Percentiles rank a stretch among this genome's conserved stretches.
Evolutionary conservation across 2,329 filamentous ascomycete genomes (phyloP).

Genomic region (Tolypocladium sp.): DNA sequence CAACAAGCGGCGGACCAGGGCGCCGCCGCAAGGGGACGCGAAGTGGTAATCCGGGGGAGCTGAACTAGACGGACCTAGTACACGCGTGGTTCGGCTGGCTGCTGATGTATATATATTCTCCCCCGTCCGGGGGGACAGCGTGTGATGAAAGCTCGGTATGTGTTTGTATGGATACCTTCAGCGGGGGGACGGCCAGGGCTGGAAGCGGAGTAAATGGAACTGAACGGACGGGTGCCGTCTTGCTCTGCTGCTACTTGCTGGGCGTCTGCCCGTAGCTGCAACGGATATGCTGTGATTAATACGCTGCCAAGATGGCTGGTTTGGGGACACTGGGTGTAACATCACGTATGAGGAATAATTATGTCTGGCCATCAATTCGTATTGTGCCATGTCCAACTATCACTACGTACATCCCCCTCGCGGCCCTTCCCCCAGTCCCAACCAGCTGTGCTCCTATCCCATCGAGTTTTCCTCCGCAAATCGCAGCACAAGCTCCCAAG

Average conservation of each 20-base stretch:
- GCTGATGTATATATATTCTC: not conserved
- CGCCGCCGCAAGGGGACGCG: not conserved
- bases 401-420: conserved; percentile 9
- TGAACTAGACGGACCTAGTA: not conserved
- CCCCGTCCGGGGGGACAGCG: not conserved
- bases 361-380: conserved; percentile 12
- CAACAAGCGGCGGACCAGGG: conserved; percentile 1
- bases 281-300: too few species aligned
- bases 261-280: not conserved
- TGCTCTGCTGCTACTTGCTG: not conserved
- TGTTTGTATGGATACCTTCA: not conserved
- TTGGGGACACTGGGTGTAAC: not conserved
- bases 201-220: not conserved
- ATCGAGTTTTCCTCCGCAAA: not conserved
- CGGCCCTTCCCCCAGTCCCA: not conserved
- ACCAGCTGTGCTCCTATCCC: not conserved
- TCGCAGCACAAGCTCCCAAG: not conserved
- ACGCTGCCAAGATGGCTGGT: not conserved
- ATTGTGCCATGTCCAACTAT: conserved; percentile 22
- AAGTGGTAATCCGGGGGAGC: not conserved
- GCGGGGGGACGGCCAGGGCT: not conserved
- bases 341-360: not conserved
- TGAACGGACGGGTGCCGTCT: not conserved
- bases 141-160: not conserved
- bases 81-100: not conserved